phyloP scores from a whole-genome alignment of 768 basidiomycete species.

The Lepiota venenata region DNA sequence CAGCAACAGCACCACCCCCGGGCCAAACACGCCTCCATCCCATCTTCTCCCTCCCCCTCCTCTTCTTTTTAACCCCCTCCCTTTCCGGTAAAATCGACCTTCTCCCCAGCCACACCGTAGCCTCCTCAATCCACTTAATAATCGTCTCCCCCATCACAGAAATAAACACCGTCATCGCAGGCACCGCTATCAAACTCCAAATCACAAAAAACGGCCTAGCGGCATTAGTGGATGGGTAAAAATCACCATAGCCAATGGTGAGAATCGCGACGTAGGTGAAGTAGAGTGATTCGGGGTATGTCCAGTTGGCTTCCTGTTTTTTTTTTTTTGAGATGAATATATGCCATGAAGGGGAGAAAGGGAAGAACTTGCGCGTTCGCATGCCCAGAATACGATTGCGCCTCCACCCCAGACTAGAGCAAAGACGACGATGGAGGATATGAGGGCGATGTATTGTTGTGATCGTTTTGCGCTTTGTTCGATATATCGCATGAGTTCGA shows the following conservation, averaged over 20 bases:
- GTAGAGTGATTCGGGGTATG: conserved; percentile 35
- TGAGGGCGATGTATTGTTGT: conserved; percentile 22
- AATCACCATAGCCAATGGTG: conserved; percentile 42
- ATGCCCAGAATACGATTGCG: conserved; percentile 32
- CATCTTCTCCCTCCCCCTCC: conserved; percentile 2
- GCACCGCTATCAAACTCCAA: conserved; percentile 38
- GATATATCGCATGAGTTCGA: conserved; percentile 35
- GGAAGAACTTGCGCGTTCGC: conserved; percentile 24
- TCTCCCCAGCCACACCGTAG: conserved; percentile 26
- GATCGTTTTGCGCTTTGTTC: conserved; percentile 20
- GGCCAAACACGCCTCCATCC: no score
- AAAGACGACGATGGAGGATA: conserved; percentile 25
- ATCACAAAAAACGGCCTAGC: conserved; percentile 40
- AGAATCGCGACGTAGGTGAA: conserved; percentile 35
- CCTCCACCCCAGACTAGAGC: conserved; percentile 34
- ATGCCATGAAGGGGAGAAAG: not conserved
- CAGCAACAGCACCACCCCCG: no score
- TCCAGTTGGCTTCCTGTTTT: conserved; percentile 19
- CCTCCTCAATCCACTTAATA: conserved; percentile 30
- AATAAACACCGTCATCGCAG: conserved; percentile 39
- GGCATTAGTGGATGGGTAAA: conserved; percentile 29
- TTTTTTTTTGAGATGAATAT: conserved; percentile 16
- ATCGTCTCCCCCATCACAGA: conserved; percentile 49
- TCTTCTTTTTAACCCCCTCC: conserved; percentile 1
- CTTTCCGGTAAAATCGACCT: conserved; percentile 26